Evolutionary conservation across 2,329 filamentous ascomycete species (phyloP).

Genomic region (Exophiala aquamarina): DNA sequence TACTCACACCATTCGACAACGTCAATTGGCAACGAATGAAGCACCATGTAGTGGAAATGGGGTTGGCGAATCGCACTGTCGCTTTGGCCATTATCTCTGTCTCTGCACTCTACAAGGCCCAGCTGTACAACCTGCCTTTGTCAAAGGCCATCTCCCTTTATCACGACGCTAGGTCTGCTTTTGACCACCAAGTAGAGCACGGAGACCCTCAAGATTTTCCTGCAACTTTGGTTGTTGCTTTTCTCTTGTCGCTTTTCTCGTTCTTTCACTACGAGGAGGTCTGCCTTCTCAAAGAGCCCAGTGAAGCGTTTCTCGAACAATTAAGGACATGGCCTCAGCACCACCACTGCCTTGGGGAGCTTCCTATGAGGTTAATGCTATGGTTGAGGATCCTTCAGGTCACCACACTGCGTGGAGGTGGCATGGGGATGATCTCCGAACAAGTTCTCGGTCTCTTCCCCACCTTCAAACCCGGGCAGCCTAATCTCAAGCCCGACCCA

Average conservation of each 20-base stretch:
- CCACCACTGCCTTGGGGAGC: background rate
- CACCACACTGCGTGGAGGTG: background rate
- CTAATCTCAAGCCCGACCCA: constrained; percentile 1
- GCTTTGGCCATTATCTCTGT: constrained; percentile 1
- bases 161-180: background rate
- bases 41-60: background rate
- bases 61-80: background rate
- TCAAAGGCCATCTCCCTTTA: constrained; percentile 3
- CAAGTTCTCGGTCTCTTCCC: background rate
- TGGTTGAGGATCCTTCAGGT: background rate
- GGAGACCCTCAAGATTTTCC: no score
- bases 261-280: no score
- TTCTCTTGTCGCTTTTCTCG: no score
- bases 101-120: constrained; percentile 3
- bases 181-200: no score
- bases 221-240: no score
- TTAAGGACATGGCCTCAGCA: background rate
- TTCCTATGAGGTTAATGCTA: background rate
- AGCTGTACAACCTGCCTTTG: background rate
- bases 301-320: no score
- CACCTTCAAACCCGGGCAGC: background rate
- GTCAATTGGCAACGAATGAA: constrained; percentile 6
- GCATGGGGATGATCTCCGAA: background rate
- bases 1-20: constrained; percentile 1
- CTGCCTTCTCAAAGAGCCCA: no score